These are phyloP conservation scores for Penicillium paxilli DNA, from an alignment of 495 filamentous ascomycete species.

Conservation along the genomic window DNA sequence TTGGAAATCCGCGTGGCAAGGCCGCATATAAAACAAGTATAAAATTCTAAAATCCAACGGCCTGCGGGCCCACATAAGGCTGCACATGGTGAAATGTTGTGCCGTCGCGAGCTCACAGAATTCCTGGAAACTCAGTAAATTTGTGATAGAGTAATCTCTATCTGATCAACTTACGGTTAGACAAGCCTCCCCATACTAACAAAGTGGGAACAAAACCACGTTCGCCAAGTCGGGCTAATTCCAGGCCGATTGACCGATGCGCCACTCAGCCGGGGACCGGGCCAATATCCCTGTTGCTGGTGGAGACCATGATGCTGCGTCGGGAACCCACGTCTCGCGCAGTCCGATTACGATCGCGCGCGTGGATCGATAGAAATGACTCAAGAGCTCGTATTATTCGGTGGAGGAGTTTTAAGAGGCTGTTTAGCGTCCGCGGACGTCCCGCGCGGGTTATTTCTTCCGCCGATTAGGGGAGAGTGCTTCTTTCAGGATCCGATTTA, in stretches of 20 bases:
- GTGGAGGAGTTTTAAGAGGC: neutral
- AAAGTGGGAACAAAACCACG: neutral
- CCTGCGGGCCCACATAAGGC: neutral
- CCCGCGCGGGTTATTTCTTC: neutral
- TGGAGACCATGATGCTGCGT: neutral
- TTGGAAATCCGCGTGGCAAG: neutral
- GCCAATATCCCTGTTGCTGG: neutral
- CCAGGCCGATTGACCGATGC: neutral
- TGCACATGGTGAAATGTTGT: neutral
- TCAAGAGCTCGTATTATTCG: neutral
- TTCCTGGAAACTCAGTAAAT: neutral
- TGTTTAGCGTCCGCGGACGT: slow-evolving; percentile 1
- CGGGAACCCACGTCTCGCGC: neutral
- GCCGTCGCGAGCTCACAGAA: neutral
- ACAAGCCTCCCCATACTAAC: neutral
- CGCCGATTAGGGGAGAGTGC: neutral
- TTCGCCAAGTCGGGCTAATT: slow-evolving; percentile 4
- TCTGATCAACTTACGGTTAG: neutral
- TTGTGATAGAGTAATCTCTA: too few species aligned
- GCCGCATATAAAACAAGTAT: neutral
- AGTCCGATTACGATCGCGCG: neutral
- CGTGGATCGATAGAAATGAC: neutral
- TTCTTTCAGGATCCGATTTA: neutral
- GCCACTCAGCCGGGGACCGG: slow-evolving; percentile 11
- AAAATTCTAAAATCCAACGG: neutral